A percentile compares a stretch with the other conserved stretches of the same genome.
Evolutionary conservation across 495 filamentous ascomycete genomes (phyloP).

Genomic region (Aspergillus affinis): DNA sequence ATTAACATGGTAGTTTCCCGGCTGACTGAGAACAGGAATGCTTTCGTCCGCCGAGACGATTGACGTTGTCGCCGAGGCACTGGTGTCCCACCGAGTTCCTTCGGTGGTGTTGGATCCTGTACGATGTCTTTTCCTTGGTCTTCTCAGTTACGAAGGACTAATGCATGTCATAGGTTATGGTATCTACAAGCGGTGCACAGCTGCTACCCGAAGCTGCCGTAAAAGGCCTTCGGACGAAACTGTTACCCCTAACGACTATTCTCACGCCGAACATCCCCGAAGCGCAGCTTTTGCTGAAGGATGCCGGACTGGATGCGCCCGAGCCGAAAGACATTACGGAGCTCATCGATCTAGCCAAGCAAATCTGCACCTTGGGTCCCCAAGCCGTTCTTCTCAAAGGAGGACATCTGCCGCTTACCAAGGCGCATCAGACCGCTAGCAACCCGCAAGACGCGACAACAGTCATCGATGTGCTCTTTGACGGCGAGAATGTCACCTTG

Average conservation of each 20-base stretch:
- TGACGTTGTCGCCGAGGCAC: slow-evolving; percentile 66
- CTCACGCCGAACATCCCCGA: slow-evolving; percentile 93
- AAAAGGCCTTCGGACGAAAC: slow-evolving; percentile 55
- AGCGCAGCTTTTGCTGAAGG: slow-evolving; percentile 68
- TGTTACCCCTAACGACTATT: slow-evolving; percentile 77
- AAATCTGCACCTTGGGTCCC: slow-evolving; percentile 66
- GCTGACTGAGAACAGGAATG: slow-evolving; percentile 64
- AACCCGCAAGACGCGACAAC: slow-evolving; percentile 56
- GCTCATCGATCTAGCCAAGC: slow-evolving; percentile 65
- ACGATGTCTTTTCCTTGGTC: slow-evolving; percentile 21
- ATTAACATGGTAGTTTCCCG: not conserved
- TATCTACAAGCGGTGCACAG: slow-evolving; percentile 79
- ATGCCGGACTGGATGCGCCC: slow-evolving; percentile 47
- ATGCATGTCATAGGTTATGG: slow-evolving; percentile 68
- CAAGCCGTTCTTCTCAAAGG: slow-evolving; percentile 87
- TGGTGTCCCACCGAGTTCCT: slow-evolving; percentile 60
- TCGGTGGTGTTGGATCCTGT: slow-evolving; percentile 82
- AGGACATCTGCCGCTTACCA: slow-evolving; percentile 79
- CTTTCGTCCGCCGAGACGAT: slow-evolving; percentile 78
- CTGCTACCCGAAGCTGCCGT: slow-evolving; percentile 73
- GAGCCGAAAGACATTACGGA: slow-evolving; percentile 58
- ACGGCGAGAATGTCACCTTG: slow-evolving; percentile 52
- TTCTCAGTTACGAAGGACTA: not conserved
- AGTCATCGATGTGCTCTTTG: slow-evolving; percentile 74
- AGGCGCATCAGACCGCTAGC: slow-evolving; percentile 52